Evolutionary conservation across 768 basidiomycete species (phyloP).

Genomic region (Austroboletus eburneus): DNA sequence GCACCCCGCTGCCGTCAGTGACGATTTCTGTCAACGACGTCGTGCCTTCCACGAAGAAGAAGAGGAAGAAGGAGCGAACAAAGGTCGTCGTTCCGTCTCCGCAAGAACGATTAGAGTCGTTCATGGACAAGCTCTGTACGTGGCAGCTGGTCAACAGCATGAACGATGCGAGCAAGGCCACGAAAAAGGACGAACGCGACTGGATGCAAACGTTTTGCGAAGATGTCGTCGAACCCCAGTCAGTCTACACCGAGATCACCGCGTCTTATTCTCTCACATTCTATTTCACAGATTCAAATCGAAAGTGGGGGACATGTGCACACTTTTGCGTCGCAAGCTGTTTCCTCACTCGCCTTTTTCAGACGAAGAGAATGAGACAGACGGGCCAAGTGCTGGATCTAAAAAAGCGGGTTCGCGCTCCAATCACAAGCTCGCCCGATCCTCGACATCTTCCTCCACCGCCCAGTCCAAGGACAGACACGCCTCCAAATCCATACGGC

Average conservation of each 20-base stretch:
- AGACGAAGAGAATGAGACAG: slow-evolving; percentile 34
- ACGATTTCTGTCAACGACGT: slow-evolving; percentile 23
- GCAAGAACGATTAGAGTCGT: slow-evolving; percentile 59
- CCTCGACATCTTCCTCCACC: slow-evolving; percentile 7
- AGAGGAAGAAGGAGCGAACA: slow-evolving; percentile 18
- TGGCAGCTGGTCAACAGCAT: slow-evolving; percentile 61
- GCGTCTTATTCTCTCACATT: not conserved
- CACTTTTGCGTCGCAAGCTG: slow-evolving; percentile 60
- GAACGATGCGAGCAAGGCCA: slow-evolving; percentile 28
- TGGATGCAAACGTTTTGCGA: slow-evolving; percentile 76
- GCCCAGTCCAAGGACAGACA: slow-evolving; percentile 9
- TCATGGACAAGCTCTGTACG: slow-evolving; percentile 76
- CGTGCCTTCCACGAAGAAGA: slow-evolving; percentile 26
- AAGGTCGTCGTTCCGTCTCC: slow-evolving; percentile 22
- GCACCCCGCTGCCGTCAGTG: slow-evolving; percentile 27
- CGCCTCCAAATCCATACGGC: slow-evolving; percentile 17
- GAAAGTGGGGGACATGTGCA: slow-evolving; percentile 48
- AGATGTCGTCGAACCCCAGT: slow-evolving; percentile 64
- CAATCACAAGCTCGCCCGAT: slow-evolving; percentile 11
- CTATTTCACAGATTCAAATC: slow-evolving; percentile 53
- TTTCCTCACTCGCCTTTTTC: slow-evolving; percentile 63
- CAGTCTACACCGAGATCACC: slow-evolving; percentile 19
- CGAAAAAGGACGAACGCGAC: slow-evolving; percentile 41
- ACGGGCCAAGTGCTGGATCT: slow-evolving; percentile 8
- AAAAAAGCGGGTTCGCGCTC: slow-evolving; percentile 1